Percentiles rank a stretch among this genome's conserved stretches.
Evolutionary conservation across 1,284 basidiomycete species (phyloP).

Genomic region (Irpex sp.): DNA sequence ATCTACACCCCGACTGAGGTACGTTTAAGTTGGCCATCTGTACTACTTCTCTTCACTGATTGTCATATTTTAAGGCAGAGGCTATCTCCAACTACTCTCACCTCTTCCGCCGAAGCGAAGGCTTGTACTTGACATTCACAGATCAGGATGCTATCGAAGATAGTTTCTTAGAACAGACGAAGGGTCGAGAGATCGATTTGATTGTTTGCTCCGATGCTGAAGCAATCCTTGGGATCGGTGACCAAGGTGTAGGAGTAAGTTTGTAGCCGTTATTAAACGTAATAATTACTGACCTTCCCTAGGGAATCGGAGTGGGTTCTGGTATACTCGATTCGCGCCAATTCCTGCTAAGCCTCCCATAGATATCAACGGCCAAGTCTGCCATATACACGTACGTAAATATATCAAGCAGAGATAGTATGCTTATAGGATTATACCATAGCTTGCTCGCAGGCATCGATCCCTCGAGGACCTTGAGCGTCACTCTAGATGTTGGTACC

Average conservation of each 20-base stretch:
- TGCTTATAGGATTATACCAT: slow-evolving; percentile 1
- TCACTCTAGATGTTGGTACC: slow-evolving; percentile 78
- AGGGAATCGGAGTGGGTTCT: slow-evolving; percentile 44
- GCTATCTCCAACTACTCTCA: slow-evolving; percentile 81
- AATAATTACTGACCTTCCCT: neutral
- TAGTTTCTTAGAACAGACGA: slow-evolving; percentile 65
- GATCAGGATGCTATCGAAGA: slow-evolving; percentile 72
- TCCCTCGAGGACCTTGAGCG: slow-evolving; percentile 62
- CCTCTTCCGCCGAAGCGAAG: slow-evolving; percentile 73
- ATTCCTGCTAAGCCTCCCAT: slow-evolving; percentile 7
- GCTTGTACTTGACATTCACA: slow-evolving; percentile 63
- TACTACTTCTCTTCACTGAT: neutral
- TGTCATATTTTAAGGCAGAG: slow-evolving; percentile 46
- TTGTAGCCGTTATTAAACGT: neutral
- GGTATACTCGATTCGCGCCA: slow-evolving; percentile 6
- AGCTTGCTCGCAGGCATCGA: slow-evolving; percentile 81
- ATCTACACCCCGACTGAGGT: slow-evolving; percentile 74
- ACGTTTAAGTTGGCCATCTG: slow-evolving; percentile 10
- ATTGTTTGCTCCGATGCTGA: slow-evolving; percentile 83
- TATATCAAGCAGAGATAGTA: neutral
- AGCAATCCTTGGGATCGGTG: slow-evolving; percentile 79
- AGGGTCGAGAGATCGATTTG: slow-evolving; percentile 61
- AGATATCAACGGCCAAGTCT: slow-evolving; percentile 88
- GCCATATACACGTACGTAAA: slow-evolving; percentile 71
- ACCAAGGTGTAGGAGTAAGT: slow-evolving; percentile 67